phyloP scores from a whole-genome alignment of 257 asterid species.

The Nicotiana paniculata region DNA sequence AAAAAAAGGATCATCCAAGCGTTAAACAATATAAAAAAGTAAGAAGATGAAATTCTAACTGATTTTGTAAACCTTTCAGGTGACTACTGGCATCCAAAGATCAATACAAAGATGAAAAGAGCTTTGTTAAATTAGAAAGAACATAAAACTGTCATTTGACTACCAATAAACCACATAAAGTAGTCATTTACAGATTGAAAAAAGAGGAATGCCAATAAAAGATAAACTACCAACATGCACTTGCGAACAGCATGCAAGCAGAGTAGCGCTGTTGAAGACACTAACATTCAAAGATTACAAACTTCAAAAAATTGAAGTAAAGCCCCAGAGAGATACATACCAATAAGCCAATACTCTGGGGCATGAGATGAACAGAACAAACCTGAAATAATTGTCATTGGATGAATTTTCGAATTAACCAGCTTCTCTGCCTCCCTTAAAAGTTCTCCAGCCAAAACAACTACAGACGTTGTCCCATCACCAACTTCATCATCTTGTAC shows the following conservation, averaged over 20 bases:
- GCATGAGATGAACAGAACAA: not conserved
- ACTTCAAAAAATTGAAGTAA: not conserved
- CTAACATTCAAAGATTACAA: not conserved
- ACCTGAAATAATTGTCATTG: slow-evolving; percentile 91
- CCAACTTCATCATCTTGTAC: slow-evolving; percentile 99
- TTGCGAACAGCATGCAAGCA: not conserved
- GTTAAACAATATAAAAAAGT: not conserved
- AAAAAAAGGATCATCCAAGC: not conserved
- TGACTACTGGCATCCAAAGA: not conserved
- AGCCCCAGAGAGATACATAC: not conserved
- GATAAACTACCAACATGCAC: not conserved
- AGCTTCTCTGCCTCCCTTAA: slow-evolving; percentile 95
- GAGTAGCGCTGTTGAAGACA: not conserved
- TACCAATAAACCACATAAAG: not conserved
- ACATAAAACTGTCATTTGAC: not conserved
- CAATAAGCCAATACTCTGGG: not conserved
- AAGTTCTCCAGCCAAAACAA: slow-evolving; percentile 96
- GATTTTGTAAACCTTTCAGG: not conserved
- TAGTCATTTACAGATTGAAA: not conserved
- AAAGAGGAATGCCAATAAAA: not conserved
- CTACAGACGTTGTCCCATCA: slow-evolving; percentile 96
- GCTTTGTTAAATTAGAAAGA: not conserved
- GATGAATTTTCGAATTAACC: slow-evolving; percentile 83
- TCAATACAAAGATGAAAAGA: not conserved
- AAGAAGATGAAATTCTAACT: not conserved